Conservation (phyloP, 176 grass and related monocot genomes). For the Triticum aestivum region IWGSC_CS_RefSeq_v2.1 NC_057803.1:602294766-602295265, state of each 20-base stretch:
- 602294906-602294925: not conserved
- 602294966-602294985: constrained; percentile 77
- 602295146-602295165: too few relatives aligned
- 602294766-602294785: constrained; percentile 82
- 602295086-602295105: not conserved
- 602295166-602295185: too few relatives aligned
- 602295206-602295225: too few relatives aligned
- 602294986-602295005: constrained; percentile 83
- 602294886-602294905: too few relatives aligned
- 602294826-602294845: constrained; percentile 54
- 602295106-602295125: too few relatives aligned
- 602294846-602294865: not conserved
- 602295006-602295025: constrained; percentile 56
- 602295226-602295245: too few relatives aligned
- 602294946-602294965: constrained; percentile 90
- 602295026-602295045: constrained; percentile 84
- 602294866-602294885: not conserved
- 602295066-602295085: constrained; percentile 28
- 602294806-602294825: constrained; percentile 98
- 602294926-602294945: not conserved
- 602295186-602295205: too few relatives aligned
- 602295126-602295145: too few relatives aligned
- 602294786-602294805: constrained; percentile 88
- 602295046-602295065: constrained; percentile 76
- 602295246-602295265: not conserved